phyloP scores from a whole-genome alignment of 805 yeast species.

The Ogataea polymorpha region DNA sequence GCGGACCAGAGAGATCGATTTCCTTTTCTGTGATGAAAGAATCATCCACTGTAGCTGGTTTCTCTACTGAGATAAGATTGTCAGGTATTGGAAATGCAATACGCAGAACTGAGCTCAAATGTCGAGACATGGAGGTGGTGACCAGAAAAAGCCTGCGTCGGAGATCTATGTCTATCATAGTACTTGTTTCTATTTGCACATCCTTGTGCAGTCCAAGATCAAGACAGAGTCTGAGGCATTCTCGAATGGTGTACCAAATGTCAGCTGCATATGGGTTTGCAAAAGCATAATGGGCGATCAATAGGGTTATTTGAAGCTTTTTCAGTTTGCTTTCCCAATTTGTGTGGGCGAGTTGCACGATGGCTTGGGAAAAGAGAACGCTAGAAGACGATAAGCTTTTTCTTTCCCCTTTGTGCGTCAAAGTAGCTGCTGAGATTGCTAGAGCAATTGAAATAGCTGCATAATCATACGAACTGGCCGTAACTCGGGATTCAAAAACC shows the following conservation, averaged over 20 bases:
- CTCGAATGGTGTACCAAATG: constrained; percentile 14
- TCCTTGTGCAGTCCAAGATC: constrained; percentile 17
- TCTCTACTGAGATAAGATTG: constrained; percentile 8
- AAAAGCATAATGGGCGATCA: constrained; percentile 18
- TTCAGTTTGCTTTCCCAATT: constrained; percentile 8
- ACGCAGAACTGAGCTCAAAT: constrained; percentile 11
- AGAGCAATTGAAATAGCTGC: not conserved
- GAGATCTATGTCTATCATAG: constrained; percentile 9
- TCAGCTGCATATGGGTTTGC: constrained; percentile 20
- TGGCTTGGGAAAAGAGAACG: not conserved
- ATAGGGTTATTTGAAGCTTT: constrained; percentile 11
- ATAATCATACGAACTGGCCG: not conserved
- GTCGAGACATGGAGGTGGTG: constrained; percentile 13
- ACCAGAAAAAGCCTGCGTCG: constrained; percentile 13
- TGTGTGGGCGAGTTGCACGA: not conserved
- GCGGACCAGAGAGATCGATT: constrained; percentile 12
- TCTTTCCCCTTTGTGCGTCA: not conserved
- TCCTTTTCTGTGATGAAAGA: constrained; percentile 12
- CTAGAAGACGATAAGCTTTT: not conserved
- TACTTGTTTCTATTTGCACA: not conserved
- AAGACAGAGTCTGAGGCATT: constrained; percentile 11
- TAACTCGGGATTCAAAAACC: constrained; percentile 3
- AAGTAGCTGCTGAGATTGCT: constrained; percentile 1
- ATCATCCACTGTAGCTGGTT: constrained; percentile 16
- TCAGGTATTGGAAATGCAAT: constrained; percentile 14